These are phyloP conservation scores for Talaromyces sp. DNA, from an alignment of 2,329 filamentous ascomycete genomes.

Conservation along the genomic window DNA sequence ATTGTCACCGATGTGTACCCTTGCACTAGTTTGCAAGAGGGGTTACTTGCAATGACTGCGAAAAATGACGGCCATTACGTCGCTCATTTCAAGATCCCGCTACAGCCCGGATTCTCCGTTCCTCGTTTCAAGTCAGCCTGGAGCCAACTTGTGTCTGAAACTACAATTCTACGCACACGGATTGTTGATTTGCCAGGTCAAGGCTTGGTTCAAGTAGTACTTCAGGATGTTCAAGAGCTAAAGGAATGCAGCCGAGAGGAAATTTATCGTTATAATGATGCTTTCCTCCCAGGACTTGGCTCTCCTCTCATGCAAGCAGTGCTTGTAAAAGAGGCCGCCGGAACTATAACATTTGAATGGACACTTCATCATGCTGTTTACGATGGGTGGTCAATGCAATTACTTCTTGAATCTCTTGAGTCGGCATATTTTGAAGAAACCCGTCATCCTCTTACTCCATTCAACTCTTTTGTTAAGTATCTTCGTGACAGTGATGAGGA, in stretches of 20 bases:
- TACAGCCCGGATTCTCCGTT: neutral
- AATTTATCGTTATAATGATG: neutral
- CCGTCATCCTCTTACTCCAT: neutral
- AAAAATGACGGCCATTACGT: slow-evolving; percentile 28
- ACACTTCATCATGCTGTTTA: slow-evolving; percentile 11
- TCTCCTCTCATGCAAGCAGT: neutral
- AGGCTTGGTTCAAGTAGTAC: slow-evolving; percentile 36
- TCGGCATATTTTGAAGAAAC: neutral
- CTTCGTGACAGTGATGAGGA: neutral
- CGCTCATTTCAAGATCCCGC: neutral
- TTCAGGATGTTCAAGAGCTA: slow-evolving; percentile 11
- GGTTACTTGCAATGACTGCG: slow-evolving; percentile 42
- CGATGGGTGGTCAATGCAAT: slow-evolving; percentile 1
- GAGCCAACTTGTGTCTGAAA: neutral
- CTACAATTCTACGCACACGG: slow-evolving; percentile 2
- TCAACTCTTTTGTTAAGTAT: slow-evolving; percentile 4
- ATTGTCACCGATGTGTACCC: slow-evolving; percentile 30
- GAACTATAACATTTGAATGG: slow-evolving; percentile 4
- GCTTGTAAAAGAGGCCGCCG: neutral
- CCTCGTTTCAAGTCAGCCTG: neutral
- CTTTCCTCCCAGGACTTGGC: neutral
- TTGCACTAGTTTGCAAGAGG: slow-evolving; percentile 38
- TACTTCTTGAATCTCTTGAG: slow-evolving; percentile 1
- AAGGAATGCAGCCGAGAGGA: neutral
- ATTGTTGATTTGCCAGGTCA: slow-evolving; percentile 30